These are phyloP conservation scores for Avicennia marina DNA, from an alignment of 257 asterid genomes.

Conservation along the genomic window DNA sequence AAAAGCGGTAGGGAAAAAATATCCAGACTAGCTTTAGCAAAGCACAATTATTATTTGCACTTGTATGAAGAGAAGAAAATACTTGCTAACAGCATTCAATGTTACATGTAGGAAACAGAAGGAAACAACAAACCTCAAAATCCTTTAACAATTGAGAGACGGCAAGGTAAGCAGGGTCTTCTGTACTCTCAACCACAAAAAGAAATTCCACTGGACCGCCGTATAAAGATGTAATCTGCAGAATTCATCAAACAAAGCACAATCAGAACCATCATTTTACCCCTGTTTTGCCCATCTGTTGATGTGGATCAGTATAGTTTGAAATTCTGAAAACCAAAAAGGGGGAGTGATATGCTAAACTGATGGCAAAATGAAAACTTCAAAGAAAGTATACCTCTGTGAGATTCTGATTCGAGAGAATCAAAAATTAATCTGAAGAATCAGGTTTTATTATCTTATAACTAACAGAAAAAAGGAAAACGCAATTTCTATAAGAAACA, in stretches of 20 bases:
- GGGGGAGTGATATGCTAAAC: slow-evolving; percentile 6
- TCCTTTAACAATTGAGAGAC: slow-evolving; percentile 61
- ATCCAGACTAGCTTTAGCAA: too few relatives aligned
- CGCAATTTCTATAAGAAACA: too few relatives aligned
- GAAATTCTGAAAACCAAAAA: slow-evolving; percentile 1
- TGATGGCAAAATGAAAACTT: slow-evolving; percentile 2
- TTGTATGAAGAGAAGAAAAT: too few relatives aligned
- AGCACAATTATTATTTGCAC: too few relatives aligned
- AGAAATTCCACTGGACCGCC: slow-evolving; percentile 95
- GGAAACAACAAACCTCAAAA: slow-evolving; percentile 53
- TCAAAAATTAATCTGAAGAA: not conserved
- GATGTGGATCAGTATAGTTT: slow-evolving; percentile 12
- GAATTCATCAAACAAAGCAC: slow-evolving; percentile 22
- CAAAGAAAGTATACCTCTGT: not conserved
- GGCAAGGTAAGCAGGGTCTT: slow-evolving; percentile 94
- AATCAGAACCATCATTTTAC: slow-evolving; percentile 11
- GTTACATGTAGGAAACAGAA: slow-evolving; percentile 10
- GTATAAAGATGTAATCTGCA: slow-evolving; percentile 90
- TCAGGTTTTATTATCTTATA: too few relatives aligned
- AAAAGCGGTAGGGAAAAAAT: not conserved
- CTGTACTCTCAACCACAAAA: slow-evolving; percentile 84
- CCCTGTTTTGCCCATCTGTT: not conserved
- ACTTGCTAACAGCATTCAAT: slow-evolving; percentile 6
- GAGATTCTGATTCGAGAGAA: slow-evolving; percentile 8
- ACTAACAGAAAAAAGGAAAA: too few relatives aligned